Evolutionary conservation across 495 filamentous ascomycete species (phyloP), one percentile per base, ranked within the genome.

Genomic region (Aspergillus conjunctus): DNA sequence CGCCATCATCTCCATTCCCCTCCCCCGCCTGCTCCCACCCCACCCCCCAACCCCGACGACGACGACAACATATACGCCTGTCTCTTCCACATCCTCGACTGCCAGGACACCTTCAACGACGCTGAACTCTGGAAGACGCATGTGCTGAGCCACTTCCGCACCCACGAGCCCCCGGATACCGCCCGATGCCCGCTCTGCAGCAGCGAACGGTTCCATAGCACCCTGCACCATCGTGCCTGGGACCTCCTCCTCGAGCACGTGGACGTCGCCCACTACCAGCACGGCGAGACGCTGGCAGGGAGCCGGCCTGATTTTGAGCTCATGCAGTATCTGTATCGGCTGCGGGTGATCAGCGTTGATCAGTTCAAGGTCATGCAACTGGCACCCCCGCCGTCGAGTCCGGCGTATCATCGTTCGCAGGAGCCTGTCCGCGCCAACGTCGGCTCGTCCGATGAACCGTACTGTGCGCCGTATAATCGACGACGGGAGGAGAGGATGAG

Each of bases 331-430:
- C 67, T 80, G 7, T 80, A 77, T 58, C 66, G 71, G 0, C 51
- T 72, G 59, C 67, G 74, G 12, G 64, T 80, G 41, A 80, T 80
- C 61, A 72, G 72, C 15, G 77, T 76, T 32, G 77, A 77, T 5
- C 76, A 80, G 63, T 77, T 79, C 54, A 80, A 79, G 60, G 72
- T 70, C 7, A 73, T 77, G 67, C 77, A 80, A 60, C 66, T 79
- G 45, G 70, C 72, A 49, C 76, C 76, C 1, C 69, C 73, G 32
- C 72, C 76, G 45, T 75, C 73, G 7, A 79, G 77, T 56, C 76
- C 77, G 7, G 77, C 72, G 12, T 79, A 79, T 70, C 76, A 76
- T 61, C 73, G 65, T 22, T 74, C 73, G 49, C 76, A 76, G 60
- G 77, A 80, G 43, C 64, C 75, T 0, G 70, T 78, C 4, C 66